Evolutionary conservation across 495 filamentous ascomycete species (phyloP), one percentile per base, ranked within the genome.

Genomic region (Cryomyces minteri): DNA sequence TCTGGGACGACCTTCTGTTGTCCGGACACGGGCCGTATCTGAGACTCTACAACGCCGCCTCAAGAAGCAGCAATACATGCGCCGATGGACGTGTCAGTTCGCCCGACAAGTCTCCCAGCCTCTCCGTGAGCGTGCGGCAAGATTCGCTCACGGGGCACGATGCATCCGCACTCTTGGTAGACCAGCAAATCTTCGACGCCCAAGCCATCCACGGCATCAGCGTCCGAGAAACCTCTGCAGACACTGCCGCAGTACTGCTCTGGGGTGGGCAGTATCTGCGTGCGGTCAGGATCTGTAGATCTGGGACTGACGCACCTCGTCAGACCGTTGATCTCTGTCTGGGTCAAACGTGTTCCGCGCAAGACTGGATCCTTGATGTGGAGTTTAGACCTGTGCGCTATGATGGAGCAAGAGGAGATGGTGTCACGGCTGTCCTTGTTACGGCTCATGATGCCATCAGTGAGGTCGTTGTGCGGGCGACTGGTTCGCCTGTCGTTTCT

Each of bases 331-430:
- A 39, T 6, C 5, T 52, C 10, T 8, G 8, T n/a, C 37, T 43
- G 25, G 38, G 38, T 39, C 32, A 42, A 8, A 62, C 62, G 43
- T 48, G 58, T 0, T 52, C 54, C 29, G 72, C 72, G 9, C 65
- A 74, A 4, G 88, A 95, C 57, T 94, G 88, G 88, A 80, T 94
- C 43, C 69, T 92, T 48, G 77, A 84, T 55, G 79, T 74, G n/a
- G 68, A 31, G 65, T 82, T 18, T 65, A 64, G 32, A 62, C 68
- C 6, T 36, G 11, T 14, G 58, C 61, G 18, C 55, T 62, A 40
- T 31, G 31, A 45, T 18, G 38, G 51, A 49, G 54, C 39, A 49
- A 45, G 34, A 43, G 60, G 46, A 9, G n/a, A 7, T 11, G 36
- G 25, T 30, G 12, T 11, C 1, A 37, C 56, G 44, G 43, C 54